Base-by-base conservation (phyloP, 106 monocot species). In the Platanthera zijinensis region DNA sequence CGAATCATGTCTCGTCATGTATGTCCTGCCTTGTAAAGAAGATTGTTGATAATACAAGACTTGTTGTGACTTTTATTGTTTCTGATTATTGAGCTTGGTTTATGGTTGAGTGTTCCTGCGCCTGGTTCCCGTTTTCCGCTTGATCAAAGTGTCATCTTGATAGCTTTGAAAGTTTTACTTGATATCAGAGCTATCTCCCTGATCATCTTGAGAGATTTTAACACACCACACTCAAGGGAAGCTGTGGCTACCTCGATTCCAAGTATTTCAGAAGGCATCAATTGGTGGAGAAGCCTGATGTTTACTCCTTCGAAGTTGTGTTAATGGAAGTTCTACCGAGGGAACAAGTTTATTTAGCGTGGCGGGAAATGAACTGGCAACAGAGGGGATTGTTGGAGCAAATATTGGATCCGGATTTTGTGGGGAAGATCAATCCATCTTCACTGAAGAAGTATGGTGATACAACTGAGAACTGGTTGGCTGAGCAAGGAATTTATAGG, bases 251-350 rank as follows among this genome's bases (percentile, higher is more conserved):
- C 28, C 66, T 77, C 11, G 66, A 77, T 50, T 66, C 77, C 5
- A 59, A 75, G 59, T 75, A 75, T 57, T 75, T 75, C 45, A 15
- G 75, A 39, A 32, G 75, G 59, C 75, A 75, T 17, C 75, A 75
- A 9, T 45, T 75, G 39, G 61, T 59, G 4, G 75, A 75, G 3
- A 75, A 78, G 22, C 89, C 92, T 14, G 92, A 92, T 63, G 92
- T 92, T 1, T 93, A 93, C 70, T 93, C 93, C 0, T 88, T 92
- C n/a, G 92, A 89, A 7, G 92, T 92, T 10, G 92, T 92, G 14
- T 68, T 92, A 18, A 73, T 92, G 74, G 92, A 92, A 52, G 92
- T 92, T 48, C 84, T 89, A 8, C 87, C 92, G 13, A 78, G 89
- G 64, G 92, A 92, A 66, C 86, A 86, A 73, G 92, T 89, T 8